phyloP scores from a whole-genome alignment of 176 grass and related monocot genomes.

The Miscanthus lutarioriparius region DNA sequence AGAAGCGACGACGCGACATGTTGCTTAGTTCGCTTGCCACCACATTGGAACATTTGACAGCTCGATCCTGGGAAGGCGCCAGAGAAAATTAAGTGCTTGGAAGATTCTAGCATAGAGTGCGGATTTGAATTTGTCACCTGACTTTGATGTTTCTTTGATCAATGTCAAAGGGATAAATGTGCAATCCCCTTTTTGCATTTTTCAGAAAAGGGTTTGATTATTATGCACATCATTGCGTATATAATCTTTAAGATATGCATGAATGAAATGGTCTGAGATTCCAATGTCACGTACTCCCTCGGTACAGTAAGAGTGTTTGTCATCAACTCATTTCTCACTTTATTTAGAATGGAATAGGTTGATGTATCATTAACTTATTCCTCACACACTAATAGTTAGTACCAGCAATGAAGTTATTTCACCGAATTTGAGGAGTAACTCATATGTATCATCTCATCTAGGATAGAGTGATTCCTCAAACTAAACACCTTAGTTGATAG shows the following conservation, averaged over 20 bases:
- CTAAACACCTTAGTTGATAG: too few relatives aligned
- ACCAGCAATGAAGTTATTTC: fast-evolving
- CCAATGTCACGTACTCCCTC: neutral
- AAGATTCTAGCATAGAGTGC: conserved; percentile 2
- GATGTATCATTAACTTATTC: neutral
- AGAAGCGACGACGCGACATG: conserved; percentile 14
- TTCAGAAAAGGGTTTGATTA: neutral
- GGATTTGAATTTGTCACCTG: conserved; percentile 26
- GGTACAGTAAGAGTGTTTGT: neutral
- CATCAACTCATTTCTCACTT: neutral
- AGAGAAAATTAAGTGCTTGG: conserved; percentile 33
- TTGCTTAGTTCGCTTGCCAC: conserved; percentile 19
- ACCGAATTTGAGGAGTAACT: neutral
- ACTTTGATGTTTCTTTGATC: conserved; percentile 15
- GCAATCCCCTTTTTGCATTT: neutral
- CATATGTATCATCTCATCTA: neutral
- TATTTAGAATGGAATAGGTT: neutral
- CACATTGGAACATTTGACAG: conserved; percentile 16
- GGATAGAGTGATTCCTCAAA: neutral
- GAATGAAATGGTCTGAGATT: neutral
- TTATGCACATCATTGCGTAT: neutral
- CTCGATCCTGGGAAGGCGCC: neutral
- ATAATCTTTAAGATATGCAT: neutral
- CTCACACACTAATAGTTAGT: neutral
- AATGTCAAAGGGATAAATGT: neutral